A percentile compares a stretch with the other conserved stretches of the same genome.
These are phyloP conservation scores for Omphalotus guepiniiformis DNA, from an alignment of 768 basidiomycete species.

Conservation along the genomic window DNA sequence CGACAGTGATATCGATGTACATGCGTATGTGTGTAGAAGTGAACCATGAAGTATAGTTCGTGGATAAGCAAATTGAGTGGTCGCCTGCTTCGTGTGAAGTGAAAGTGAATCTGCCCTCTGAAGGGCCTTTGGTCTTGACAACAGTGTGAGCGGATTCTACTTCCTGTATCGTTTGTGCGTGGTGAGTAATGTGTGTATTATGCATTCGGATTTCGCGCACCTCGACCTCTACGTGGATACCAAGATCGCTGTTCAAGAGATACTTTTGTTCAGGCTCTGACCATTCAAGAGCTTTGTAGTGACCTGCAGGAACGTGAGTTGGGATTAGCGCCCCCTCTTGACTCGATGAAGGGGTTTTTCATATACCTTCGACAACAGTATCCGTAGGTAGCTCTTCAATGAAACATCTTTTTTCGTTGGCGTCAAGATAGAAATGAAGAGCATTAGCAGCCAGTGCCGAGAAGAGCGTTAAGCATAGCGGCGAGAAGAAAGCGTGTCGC, in stretches of 20 bases:
- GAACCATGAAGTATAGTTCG: conserved; percentile 91
- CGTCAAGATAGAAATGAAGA: conserved; percentile 95
- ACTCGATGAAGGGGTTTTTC: neutral
- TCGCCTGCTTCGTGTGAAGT: conserved; percentile 96
- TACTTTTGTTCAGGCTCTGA: conserved; percentile 67
- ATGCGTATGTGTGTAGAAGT: conserved; percentile 85
- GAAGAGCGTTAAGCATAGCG: no score
- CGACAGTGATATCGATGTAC: conserved; percentile 92
- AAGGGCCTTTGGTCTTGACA: conserved; percentile 85
- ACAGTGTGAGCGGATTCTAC: conserved; percentile 75
- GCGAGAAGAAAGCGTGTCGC: no score
- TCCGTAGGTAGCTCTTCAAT: conserved; percentile 93
- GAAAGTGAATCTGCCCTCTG: conserved; percentile 93
- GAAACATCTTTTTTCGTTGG: conserved; percentile 91
- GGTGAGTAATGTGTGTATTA: neutral
- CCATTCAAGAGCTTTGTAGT: conserved; percentile 94
- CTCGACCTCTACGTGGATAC: conserved; percentile 88
- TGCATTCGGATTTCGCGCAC: conserved; percentile 40
- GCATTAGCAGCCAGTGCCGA: conserved; percentile 53
- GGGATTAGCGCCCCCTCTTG: conserved; percentile 1
- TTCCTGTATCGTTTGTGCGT: conserved; percentile 53
- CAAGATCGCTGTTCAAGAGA: conserved; percentile 66
- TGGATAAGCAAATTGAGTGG: conserved; percentile 94
- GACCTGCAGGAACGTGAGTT: conserved; percentile 48
- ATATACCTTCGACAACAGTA: conserved; percentile 87